These are phyloP conservation scores for Elongisporangium undulatum DNA, from an alignment of 352 stramenopile genomes.

Conservation along the genomic window DNA sequence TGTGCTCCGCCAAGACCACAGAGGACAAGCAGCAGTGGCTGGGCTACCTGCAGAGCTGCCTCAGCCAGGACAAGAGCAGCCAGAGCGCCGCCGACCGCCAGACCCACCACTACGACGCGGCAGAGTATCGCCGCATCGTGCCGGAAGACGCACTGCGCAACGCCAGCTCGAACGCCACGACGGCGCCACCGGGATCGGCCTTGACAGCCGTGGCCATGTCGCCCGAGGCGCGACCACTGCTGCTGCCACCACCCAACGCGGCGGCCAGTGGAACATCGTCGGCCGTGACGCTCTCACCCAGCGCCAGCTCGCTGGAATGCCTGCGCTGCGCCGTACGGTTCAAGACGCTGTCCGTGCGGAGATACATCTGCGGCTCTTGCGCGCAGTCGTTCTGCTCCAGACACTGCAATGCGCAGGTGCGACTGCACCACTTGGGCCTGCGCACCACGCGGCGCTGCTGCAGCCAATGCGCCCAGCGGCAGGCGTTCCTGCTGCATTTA, in stretches of 20 bases:
- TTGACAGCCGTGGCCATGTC: neutral
- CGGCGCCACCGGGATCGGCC: slow-evolving; percentile 1
- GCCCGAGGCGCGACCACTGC: neutral
- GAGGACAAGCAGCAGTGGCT: slow-evolving; percentile 49
- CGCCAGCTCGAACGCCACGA: slow-evolving; percentile 1
- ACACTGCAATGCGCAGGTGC: slow-evolving; percentile 50
- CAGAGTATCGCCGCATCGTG: slow-evolving; percentile 40
- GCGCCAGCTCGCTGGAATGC: slow-evolving; percentile 5
- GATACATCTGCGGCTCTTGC: slow-evolving; percentile 61
- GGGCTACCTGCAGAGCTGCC: slow-evolving; percentile 21
- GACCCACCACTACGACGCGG: slow-evolving; percentile 14
- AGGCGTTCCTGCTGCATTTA: slow-evolving; percentile 57
- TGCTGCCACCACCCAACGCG: neutral
- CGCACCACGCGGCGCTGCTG: slow-evolving; percentile 39
- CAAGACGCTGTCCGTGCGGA: slow-evolving; percentile 31
- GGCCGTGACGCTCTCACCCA: neutral
- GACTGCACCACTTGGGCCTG: slow-evolving; percentile 36
- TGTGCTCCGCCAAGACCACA: slow-evolving; percentile 45
- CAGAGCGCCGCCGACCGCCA: slow-evolving; percentile 10
- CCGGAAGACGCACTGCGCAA: slow-evolving; percentile 40
- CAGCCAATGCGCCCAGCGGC: slow-evolving; percentile 37
- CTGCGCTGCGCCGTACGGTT: slow-evolving; percentile 44
- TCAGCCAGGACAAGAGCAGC: slow-evolving; percentile 16
- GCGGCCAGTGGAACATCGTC: slow-evolving; percentile 10
- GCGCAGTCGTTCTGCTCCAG: slow-evolving; percentile 48